phyloP scores from a whole-genome alignment of 164 flowering plant genomes.

The Nelumbo lutea region DNA sequence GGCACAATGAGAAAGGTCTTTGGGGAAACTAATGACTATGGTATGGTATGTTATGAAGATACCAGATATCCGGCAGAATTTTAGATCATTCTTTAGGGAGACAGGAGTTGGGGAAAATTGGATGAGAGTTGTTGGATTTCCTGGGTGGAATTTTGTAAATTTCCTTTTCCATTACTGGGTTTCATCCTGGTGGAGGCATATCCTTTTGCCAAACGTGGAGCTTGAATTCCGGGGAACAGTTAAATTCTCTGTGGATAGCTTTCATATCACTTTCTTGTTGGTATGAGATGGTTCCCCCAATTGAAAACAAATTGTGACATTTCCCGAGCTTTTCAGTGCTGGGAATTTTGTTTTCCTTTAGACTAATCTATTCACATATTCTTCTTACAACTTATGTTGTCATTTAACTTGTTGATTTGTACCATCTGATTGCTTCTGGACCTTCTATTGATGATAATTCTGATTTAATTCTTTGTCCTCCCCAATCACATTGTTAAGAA shows the following conservation, averaged over 20 bases:
- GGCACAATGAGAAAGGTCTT: conserved; percentile 19
- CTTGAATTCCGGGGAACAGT: conserved; percentile 10
- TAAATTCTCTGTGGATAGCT: conserved; percentile 3
- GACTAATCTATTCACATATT: conserved; percentile 28
- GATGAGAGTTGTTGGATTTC: conserved; percentile 9
- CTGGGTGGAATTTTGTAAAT: conserved; percentile 26
- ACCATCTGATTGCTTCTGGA: conserved; percentile 3
- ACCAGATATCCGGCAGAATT: conserved; percentile 13
- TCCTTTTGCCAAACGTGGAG: conserved; percentile 7
- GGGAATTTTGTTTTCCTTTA: conserved; percentile 29
- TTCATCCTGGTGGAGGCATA: conserved; percentile 12
- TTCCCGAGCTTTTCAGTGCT: conserved; percentile 9
- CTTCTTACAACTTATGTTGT: conserved; percentile 4
- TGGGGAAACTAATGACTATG: conserved; percentile 17
- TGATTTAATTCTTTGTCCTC: conserved; percentile 1
- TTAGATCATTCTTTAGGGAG: conserved; percentile 19
- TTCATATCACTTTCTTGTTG: conserved; percentile 14
- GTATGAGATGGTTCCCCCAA: conserved; percentile 15
- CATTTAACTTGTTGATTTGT: conserved; percentile 9
- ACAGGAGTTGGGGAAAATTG: conserved; percentile 5
- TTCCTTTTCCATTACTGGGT: conserved; percentile 17
- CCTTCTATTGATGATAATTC: conserved; percentile 11
- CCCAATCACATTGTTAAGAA: background rate
- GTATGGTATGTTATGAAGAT: conserved; percentile 16
- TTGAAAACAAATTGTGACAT: conserved; percentile 6